Base-by-base conservation (phyloP, 2,329 filamentous ascomycete genomes). In the Ophiostoma quercus region DNA sequence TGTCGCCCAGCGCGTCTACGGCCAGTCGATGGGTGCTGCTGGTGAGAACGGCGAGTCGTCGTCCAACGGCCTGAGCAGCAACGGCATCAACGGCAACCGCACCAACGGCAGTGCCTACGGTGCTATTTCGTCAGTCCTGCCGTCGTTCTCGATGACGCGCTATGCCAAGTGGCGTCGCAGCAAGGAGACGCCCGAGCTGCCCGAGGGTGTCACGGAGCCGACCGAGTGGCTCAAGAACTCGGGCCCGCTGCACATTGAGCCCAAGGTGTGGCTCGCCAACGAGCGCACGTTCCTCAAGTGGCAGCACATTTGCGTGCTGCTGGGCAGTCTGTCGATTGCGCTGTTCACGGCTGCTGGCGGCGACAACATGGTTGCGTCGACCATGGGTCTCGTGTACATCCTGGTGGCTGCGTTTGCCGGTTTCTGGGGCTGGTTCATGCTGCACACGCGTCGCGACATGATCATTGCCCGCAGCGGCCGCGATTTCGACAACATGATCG, bases 201-300 rank as follows among this genome's bases (percentile, higher is more conserved):
- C 95, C 0, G 91, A 93, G 34, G 95, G 95, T 41, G 92, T 99
- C n/a, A 87, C 87, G 29, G 89, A 96, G 77, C 95, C 95, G 1
- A 87, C 86, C 9, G 85, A 88, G 74, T 96, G 94, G 89, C 92
- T 99, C 83, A 99, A 99, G 82, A 96, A 99, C 79, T 87, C 90
- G 43, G 94, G 95, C 2, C 91, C 93, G 47, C 86, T 98, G 73
- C 91, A 93, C 77, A 92, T 99, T 70, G 95, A 99, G 81, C 93
- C 92, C 72, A 99, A 99, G 80, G 94, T 99, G 39, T 99, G 95
- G 94, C 89, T 99, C 70, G 95, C 95, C 69, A 99, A 99, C 79
- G 94, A 99, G 81, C 90, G 95, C 72, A 99, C 95, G 0, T 99
- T 97, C 78, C 90, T 99, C 79, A 98, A 97, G 80, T 99, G 95